Conservation (phyloP, 176 grass and related monocot genomes). For the Zea luxurians region DNA sequence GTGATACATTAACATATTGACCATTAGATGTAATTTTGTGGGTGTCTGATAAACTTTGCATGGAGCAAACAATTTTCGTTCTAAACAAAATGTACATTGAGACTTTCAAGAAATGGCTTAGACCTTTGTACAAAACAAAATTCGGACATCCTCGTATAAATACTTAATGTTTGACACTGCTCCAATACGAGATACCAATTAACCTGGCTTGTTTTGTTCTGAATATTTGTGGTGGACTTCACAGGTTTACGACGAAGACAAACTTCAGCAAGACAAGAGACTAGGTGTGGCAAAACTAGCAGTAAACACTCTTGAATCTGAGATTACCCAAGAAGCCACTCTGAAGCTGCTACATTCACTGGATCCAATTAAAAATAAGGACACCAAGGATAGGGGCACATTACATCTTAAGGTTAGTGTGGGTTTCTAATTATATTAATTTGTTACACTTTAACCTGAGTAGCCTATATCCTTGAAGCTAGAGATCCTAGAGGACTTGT, state of each 20-base stretch:
- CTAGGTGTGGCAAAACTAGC: slow-evolving; percentile 72
- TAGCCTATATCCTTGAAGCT: slow-evolving; percentile 8
- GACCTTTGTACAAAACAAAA: background rate
- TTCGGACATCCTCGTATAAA: background rate
- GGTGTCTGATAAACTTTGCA: slow-evolving; percentile 4
- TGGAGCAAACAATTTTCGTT: slow-evolving; percentile 6
- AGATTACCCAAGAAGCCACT: slow-evolving; percentile 52
- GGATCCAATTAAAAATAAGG: slow-evolving; percentile 79
- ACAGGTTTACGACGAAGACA: slow-evolving; percentile 93
- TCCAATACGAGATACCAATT: background rate
- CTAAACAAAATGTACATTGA: background rate
- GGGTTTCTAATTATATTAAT: background rate
- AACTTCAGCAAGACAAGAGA: slow-evolving; percentile 68
- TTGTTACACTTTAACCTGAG: slow-evolving; percentile 9
- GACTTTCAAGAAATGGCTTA: slow-evolving; percentile 11
- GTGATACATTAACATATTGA: background rate
- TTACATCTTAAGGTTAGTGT: slow-evolving; percentile 68
- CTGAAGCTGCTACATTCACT: slow-evolving; percentile 72
- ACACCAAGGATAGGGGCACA: slow-evolving; percentile 82
- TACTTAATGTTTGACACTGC: background rate
- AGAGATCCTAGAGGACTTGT: slow-evolving; percentile 12
- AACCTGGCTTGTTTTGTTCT: background rate
- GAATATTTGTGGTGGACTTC: slow-evolving; percentile 25
- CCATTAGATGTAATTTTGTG: background rate
- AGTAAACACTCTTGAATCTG: slow-evolving; percentile 58